Evolutionary conservation across 345 rosid genomes (phyloP).

Genomic region (Gynandropsis gynandra): DNA sequence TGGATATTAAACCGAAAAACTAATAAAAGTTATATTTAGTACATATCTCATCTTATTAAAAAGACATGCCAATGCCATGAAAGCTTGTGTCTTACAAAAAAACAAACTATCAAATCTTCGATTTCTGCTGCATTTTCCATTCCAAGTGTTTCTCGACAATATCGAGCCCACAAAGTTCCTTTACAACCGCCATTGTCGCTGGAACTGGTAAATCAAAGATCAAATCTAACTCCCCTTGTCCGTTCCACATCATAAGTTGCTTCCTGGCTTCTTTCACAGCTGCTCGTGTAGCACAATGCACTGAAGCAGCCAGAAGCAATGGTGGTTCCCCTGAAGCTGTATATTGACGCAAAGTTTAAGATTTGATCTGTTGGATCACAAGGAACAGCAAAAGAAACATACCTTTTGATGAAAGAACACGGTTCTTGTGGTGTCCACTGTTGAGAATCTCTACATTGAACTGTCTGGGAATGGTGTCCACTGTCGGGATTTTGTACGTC

Average conservation of each 20-base stretch:
- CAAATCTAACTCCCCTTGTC: slow-evolving; percentile 12
- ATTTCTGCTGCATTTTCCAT: slow-evolving; percentile 26
- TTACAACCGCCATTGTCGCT: slow-evolving; percentile 75
- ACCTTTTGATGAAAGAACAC: slow-evolving; percentile 91
- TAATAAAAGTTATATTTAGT: too few relatives aligned
- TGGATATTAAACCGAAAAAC: too few relatives aligned
- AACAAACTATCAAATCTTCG: not conserved
- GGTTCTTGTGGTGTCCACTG: slow-evolving; percentile 65
- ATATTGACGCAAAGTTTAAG: slow-evolving; percentile 9
- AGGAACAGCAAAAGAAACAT: slow-evolving; percentile 1
- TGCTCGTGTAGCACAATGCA: slow-evolving; percentile 75
- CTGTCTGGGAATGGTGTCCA: slow-evolving; percentile 72
- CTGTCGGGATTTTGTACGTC: slow-evolving; percentile 88
- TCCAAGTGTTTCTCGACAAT: slow-evolving; percentile 53
- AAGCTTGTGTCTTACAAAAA: too few relatives aligned
- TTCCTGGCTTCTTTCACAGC: slow-evolving; percentile 64
- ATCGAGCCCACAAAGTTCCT: slow-evolving; percentile 66
- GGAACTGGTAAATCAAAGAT: slow-evolving; percentile 59
- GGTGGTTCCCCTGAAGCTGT: slow-evolving; percentile 97
- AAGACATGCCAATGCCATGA: too few relatives aligned
- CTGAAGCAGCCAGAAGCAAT: slow-evolving; percentile 68
- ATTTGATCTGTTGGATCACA: not conserved
- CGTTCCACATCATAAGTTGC: slow-evolving; percentile 51
- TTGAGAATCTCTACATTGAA: slow-evolving; percentile 73
- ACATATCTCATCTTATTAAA: too few relatives aligned